Conservation (phyloP, 805 yeast species). For the Sugiyamaella chiloensis region DNA sequence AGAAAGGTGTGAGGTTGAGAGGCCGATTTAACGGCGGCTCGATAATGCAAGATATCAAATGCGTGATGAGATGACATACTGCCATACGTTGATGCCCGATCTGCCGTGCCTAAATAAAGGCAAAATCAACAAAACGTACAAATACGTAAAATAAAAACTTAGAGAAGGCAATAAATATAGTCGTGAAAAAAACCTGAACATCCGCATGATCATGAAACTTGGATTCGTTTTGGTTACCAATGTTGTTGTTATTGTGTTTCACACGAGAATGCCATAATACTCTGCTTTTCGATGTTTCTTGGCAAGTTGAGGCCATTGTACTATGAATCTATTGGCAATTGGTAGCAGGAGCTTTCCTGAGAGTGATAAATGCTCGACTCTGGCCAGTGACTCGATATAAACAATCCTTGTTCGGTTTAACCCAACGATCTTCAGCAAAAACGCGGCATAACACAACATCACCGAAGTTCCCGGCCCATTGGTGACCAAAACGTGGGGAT, state of each 20-base stretch:
- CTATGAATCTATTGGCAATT: conserved; percentile 72
- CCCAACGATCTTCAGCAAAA: conserved; percentile 42
- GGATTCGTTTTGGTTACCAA: too few relatives aligned
- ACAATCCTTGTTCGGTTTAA: conserved; percentile 51
- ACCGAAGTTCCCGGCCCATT: conserved; percentile 87
- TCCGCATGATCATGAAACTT: too few relatives aligned
- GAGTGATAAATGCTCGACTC: conserved; percentile 71
- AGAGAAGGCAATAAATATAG: not conserved
- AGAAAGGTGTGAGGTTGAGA: too few relatives aligned
- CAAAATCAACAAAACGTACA: not conserved
- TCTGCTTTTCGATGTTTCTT: conserved; percentile 56
- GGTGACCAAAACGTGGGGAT: conserved; percentile 44
- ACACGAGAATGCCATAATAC: conserved; percentile 75
- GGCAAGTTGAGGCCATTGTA: conserved; percentile 79
- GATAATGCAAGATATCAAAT: too few relatives aligned
- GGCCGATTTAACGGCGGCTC: too few relatives aligned
- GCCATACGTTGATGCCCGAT: too few relatives aligned
- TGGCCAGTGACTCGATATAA: conserved; percentile 83
- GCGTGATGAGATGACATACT: too few relatives aligned
- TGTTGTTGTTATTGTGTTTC: too few relatives aligned
- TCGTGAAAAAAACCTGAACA: too few relatives aligned
- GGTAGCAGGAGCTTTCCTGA: conserved; percentile 73
- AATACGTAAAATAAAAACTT: not conserved
- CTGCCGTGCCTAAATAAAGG: not conserved
- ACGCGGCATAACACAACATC: conserved; percentile 59